Base-by-base conservation (phyloP, 2,329 filamentous ascomycete species). In the Apiospora rasikravindrae region DNA sequence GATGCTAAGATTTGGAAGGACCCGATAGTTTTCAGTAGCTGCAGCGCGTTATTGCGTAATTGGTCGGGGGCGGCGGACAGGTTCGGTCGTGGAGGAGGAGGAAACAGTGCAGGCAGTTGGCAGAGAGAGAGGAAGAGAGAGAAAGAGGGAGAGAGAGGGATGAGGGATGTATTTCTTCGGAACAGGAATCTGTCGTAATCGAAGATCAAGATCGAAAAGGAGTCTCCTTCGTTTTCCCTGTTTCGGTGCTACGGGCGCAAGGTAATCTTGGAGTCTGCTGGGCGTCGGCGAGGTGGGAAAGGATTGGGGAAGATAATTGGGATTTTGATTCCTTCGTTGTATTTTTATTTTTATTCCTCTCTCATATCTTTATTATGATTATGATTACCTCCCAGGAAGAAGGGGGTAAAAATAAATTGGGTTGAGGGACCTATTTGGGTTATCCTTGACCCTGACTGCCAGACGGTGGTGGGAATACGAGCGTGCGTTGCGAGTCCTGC, bases 391-490 rank as follows among this genome's bases (percentile, higher is more conserved):
- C 57, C 33, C n/a, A 37, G 57, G 57, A 64, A 64, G 57, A 64
- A 64, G 57, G 57, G 57, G 57, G 57, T 64, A 40, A 64, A 64
- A 49, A 49, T 49, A 49, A 64, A 64, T 64, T 64, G 57, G 57
- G 57, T 40, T 40, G 29, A 40, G 57, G 57, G 57, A 64, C 57
- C 57, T n/a, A 40, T 64, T 40, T 64, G 57, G 57, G 33, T 40
- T 40, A 64, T 64, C 57, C 57, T 64, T 64, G 57, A 64, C 57
- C 57, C 57, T 64, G 57, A 64, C 57, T 64, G 33, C 57, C 57
- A 64, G 57, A 64, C 33, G 40, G 29, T 40, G 57, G 33, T 37
- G 33, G 33, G 57, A 64, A 64, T 64, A 64, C 57, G 57, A 49
- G 45, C 19, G 45, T 49, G 45, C 19, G 45, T 45, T 47, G 45